Conservation (phyloP, 208 protist genomes). For the Trypanosomatidae sp. region DNA sequence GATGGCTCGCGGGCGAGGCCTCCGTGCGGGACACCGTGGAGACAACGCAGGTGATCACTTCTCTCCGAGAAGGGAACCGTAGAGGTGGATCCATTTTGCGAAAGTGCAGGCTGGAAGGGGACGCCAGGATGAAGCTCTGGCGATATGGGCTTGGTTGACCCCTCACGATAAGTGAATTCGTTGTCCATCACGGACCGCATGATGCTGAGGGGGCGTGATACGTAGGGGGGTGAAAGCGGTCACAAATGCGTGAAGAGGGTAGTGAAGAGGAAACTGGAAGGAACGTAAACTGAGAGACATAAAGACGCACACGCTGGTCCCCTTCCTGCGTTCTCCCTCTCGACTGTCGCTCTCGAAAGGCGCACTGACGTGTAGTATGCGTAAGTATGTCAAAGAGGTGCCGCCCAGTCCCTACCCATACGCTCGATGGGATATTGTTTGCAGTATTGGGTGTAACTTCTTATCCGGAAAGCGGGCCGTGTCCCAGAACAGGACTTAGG, state of each 20-base stretch:
- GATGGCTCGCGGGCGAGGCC: conserved; percentile 28
- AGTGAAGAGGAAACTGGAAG: too few relatives aligned
- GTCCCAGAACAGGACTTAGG: neutral
- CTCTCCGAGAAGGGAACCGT: neutral
- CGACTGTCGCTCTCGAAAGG: neutral
- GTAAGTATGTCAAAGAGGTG: neutral
- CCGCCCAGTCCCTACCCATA: neutral
- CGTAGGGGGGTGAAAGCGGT: neutral
- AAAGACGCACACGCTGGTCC: neutral
- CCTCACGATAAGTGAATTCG: neutral
- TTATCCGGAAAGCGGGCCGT: neutral
- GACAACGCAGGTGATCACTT: neutral
- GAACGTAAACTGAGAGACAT: neutral
- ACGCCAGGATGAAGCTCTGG: neutral
- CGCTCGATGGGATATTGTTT: neutral
- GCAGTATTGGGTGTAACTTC: neutral
- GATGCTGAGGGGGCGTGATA: neutral
- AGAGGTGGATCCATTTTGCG: neutral
- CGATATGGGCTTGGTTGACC: neutral
- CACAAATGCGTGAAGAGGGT: too few relatives aligned
- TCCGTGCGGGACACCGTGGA: neutral
- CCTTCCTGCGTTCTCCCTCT: neutral
- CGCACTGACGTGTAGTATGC: neutral
- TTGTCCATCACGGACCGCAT: conserved; percentile 1
- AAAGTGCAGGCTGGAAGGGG: neutral